A percentile compares a stretch with the other conserved stretches of the same genome.
These are phyloP conservation scores for Trichosporon faecale DNA, from an alignment of 1,284 basidiomycete genomes.

Conservation along the genomic window DNA sequence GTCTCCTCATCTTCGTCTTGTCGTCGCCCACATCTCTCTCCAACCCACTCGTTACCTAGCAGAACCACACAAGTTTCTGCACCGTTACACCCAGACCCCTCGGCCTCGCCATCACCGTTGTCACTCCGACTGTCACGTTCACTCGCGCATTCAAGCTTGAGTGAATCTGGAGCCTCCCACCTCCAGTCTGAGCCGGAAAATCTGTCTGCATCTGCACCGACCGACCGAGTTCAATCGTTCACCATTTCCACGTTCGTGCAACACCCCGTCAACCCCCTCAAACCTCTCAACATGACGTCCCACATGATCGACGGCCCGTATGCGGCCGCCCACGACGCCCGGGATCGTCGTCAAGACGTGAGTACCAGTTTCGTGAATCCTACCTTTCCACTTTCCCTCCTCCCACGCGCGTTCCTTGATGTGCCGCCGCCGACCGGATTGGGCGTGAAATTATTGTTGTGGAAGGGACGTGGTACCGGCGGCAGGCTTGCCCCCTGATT, in stretches of 20 bases:
- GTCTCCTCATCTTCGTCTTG: not conserved
- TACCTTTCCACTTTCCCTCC: not conserved
- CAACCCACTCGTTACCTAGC: not conserved
- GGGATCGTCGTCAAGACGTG: conserved; percentile 9
- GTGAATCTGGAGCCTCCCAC: not conserved
- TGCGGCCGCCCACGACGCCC: not conserved
- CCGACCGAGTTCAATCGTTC: not conserved
- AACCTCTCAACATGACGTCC: conserved; percentile 2
- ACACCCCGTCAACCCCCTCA: conserved; percentile 4
- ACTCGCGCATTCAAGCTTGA: not conserved
- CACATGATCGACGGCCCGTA: conserved; percentile 9
- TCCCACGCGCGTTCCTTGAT: not conserved
- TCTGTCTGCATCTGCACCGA: not conserved
- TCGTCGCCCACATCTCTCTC: not conserved
- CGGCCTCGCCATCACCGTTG: not conserved
- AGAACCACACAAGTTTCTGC: not conserved
- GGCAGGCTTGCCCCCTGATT: not conserved
- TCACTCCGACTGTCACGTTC: not conserved
- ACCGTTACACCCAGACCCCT: not conserved
- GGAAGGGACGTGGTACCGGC: not conserved
- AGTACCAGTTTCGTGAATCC: not conserved
- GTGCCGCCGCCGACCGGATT: not conserved
- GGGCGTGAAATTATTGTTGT: not conserved
- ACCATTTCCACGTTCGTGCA: not conserved
- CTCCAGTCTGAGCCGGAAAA: not conserved